A percentile compares a stretch with the other conserved stretches of the same genome.
These are phyloP conservation scores for Cladosporium sp. DNA, from an alignment of 2,329 filamentous ascomycete species.

Conservation along the genomic window DNA sequence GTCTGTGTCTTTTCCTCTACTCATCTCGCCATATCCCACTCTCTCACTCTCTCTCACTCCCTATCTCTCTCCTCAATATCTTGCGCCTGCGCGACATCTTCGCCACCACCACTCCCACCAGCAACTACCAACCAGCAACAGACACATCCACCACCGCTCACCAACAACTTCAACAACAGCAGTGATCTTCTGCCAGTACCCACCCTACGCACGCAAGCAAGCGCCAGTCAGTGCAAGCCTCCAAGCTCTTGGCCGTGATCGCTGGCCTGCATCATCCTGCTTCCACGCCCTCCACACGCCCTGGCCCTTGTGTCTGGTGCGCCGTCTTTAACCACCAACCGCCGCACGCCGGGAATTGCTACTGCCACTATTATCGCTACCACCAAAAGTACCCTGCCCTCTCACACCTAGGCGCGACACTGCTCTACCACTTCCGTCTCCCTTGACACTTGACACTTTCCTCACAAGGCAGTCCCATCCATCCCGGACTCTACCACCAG, in stretches of 20 bases:
- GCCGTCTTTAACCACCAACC: not conserved
- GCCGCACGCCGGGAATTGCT: not conserved
- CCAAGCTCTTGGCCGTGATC: conserved; percentile 11
- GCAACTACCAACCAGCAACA: too few relatives aligned
- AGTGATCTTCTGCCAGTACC: not conserved
- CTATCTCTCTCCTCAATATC: not conserved
- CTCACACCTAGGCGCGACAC: too few relatives aligned
- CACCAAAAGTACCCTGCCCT: too few relatives aligned
- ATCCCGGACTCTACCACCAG: too few relatives aligned
- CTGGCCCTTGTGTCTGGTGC: too few relatives aligned
- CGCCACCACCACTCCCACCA: not conserved
- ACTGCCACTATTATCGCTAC: not conserved
- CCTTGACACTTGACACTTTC: not conserved
- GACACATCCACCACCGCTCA: too few relatives aligned
- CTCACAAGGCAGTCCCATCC: too few relatives aligned
- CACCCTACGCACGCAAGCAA: conserved; percentile 1
- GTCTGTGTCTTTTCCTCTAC: not conserved
- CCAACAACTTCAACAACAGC: too few relatives aligned
- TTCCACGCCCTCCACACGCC: not conserved
- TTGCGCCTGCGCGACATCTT: not conserved
- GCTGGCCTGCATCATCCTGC: conserved; percentile 13
- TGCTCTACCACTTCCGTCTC: too few relatives aligned
- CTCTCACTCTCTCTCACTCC: not conserved
- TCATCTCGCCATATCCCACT: not conserved
- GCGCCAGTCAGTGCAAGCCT: not conserved